Percentiles rank a stretch among this genome's conserved stretches.
phyloP scores from a whole-genome alignment of 768 basidiomycete species.

The Lactifluus pinguis region DNA sequence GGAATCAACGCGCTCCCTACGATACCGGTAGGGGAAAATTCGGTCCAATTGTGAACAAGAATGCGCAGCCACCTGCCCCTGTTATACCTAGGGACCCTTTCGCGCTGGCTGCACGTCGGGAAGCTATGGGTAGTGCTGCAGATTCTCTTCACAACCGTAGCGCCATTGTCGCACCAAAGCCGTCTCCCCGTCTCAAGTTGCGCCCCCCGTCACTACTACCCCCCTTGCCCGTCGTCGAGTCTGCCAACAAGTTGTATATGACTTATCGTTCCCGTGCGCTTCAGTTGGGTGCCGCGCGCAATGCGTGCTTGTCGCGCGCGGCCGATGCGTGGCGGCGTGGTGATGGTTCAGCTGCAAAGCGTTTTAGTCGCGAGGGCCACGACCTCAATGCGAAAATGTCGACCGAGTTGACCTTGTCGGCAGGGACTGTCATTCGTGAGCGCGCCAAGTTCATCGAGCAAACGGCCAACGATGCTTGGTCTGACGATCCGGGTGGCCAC shows the following conservation, averaged over 20 bases:
- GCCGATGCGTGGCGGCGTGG: conserved; percentile 95
- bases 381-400: conserved; percentile 90
- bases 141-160: conserved; percentile 57
- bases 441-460: conserved; percentile 67
- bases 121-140: conserved; percentile 48
- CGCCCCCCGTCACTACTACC: conserved; percentile 79
- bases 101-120: conserved; percentile 42
- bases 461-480: conserved; percentile 66
- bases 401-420: conserved; percentile 76
- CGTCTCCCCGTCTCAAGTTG: conserved; percentile 80
- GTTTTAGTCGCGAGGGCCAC: conserved; percentile 90
- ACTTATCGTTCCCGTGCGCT: conserved; percentile 79
- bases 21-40: conserved; percentile 90
- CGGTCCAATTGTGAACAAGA: conserved; percentile 80
- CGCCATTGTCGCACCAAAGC: conserved; percentile 66
- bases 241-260: conserved; percentile 79
- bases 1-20: conserved; percentile 36
- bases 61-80: conserved; percentile 27
- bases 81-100: conserved; percentile 27
- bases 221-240: conserved; percentile 78
- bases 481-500: conserved; percentile 78
- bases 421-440: conserved; percentile 76
- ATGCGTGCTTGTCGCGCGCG: conserved; percentile 88
- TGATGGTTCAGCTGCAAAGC: conserved; percentile 91
- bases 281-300: conserved; percentile 87